These are phyloP conservation scores for Kazachstania taianensis DNA, from an alignment of 805 yeast genomes.

Conservation along the genomic window DNA sequence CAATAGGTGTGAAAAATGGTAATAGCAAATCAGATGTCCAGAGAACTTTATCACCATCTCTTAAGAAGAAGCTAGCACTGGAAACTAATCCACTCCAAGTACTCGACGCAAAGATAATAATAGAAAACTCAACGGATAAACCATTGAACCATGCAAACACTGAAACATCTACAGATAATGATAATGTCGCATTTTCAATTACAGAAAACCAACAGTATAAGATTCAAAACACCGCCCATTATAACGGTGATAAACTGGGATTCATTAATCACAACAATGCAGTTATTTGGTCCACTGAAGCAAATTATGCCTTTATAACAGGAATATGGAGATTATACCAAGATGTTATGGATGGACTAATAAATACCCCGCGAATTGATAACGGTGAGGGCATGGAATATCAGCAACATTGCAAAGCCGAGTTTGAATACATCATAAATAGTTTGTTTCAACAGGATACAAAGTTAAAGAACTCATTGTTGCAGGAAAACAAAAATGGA, in stretches of 20 bases:
- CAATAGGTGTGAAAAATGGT: too few species aligned
- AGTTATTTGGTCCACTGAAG: conserved; percentile 76
- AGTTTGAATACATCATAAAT: conserved; percentile 3
- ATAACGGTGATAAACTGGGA: neutral
- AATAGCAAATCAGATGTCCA: too few species aligned
- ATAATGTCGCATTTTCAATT: conserved; percentile 6
- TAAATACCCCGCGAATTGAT: conserved; percentile 4
- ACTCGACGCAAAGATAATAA: neutral
- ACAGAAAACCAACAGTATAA: conserved; percentile 24
- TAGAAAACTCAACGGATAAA: neutral
- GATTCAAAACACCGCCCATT: conserved; percentile 5
- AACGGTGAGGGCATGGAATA: neutral
- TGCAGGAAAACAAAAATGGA: neutral
- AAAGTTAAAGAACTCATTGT: neutral
- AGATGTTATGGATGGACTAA: conserved; percentile 24
- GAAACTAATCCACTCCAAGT: neutral
- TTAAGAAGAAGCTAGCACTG: neutral
- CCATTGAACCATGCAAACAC: too few species aligned
- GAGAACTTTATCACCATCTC: neutral
- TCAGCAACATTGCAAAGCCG: conserved; percentile 4
- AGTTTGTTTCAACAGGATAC: neutral
- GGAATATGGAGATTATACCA: conserved; percentile 64
- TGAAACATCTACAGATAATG: too few species aligned
- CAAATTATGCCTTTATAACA: conserved; percentile 79
- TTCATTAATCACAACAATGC: conserved; percentile 40